Evolutionary conservation across 106 monocot species (phyloP).

Genomic region (Platanthera guangdongensis): DNA sequence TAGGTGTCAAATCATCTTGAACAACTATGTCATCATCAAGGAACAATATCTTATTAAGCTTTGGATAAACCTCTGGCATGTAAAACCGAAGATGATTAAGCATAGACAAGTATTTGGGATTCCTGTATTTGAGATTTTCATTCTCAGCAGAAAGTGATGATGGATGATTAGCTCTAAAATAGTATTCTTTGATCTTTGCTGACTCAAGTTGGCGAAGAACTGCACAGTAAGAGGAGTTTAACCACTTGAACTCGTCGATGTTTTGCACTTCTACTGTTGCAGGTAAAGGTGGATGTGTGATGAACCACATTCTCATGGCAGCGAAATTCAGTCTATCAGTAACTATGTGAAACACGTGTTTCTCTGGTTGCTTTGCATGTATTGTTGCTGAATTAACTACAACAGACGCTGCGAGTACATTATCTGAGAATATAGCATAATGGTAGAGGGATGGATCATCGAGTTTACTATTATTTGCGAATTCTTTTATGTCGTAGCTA

Average conservation of each 20-base stretch:
- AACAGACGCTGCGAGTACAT: conserved; percentile 68
- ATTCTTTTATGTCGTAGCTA: conserved; percentile 16
- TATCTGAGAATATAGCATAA: conserved; percentile 81
- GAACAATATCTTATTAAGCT: conserved; percentile 73
- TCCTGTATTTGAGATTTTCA: conserved; percentile 70
- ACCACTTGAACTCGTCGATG: conserved; percentile 74
- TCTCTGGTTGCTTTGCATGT: conserved; percentile 55
- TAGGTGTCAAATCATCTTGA: conserved; percentile 63
- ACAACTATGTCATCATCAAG: conserved; percentile 78
- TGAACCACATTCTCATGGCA: conserved; percentile 78
- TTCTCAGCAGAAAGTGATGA: conserved; percentile 57
- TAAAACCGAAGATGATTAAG: conserved; percentile 84
- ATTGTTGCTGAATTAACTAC: conserved; percentile 50
- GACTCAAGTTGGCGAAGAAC: conserved; percentile 77
- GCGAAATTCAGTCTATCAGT: conserved; percentile 64
- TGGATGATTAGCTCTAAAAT: conserved; percentile 63
- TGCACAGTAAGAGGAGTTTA: conserved; percentile 72
- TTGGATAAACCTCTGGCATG: conserved; percentile 77
- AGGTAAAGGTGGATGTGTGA: conserved; percentile 35
- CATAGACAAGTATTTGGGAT: conserved; percentile 76
- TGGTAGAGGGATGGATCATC: conserved; percentile 49
- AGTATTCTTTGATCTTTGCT: conserved; percentile 54
- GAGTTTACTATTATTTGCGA: conserved; percentile 31
- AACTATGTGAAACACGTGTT: conserved; percentile 70
- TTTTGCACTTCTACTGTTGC: conserved; percentile 64